phyloP scores from a whole-genome alignment of 2,329 filamentous ascomycete species.

The Arthroderma sp. region DNA sequence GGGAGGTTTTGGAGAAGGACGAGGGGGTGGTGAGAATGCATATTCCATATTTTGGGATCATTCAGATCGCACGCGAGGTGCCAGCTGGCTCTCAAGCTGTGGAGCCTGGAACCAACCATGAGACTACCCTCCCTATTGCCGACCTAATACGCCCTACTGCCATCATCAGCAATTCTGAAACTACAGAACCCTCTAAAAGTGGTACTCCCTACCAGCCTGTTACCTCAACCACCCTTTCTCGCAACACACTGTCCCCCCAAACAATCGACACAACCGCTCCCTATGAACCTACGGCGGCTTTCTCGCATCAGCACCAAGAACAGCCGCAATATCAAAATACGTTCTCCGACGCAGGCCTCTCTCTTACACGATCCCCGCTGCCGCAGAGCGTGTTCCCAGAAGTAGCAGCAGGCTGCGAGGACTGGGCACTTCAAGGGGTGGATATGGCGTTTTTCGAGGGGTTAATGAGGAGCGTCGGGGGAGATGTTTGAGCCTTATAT shows the following conservation, averaged over 20 bases:
- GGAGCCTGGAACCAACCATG: not conserved
- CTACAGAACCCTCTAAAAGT: not conserved
- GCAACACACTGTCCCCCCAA: not conserved
- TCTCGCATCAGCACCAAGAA: not conserved
- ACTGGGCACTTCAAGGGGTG: conserved; percentile 19
- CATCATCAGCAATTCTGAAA: not conserved
- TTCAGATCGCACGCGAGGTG: conserved; percentile 20
- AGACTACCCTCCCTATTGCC: not conserved
- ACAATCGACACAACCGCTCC: not conserved
- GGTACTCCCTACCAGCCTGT: not conserved
- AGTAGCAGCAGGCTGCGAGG: not conserved
- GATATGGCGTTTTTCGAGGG: conserved; percentile 20
- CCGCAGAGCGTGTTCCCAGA: not conserved
- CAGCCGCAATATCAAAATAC: not conserved
- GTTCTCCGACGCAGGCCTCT: not conserved
- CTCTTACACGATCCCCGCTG: not conserved
- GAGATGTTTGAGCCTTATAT: not conserved
- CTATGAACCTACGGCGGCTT: not conserved
- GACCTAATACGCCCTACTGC: not conserved
- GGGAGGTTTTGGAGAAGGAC: conserved; percentile 3
- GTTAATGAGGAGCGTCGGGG: conserved; percentile 7
- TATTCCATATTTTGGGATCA: conserved; percentile 32
- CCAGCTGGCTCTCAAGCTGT: not conserved
- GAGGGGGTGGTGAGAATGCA: conserved; percentile 21
- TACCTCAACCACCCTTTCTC: not conserved